Conservation (phyloP, 305 asterid genomes). For the Euphrasia arctica region DNA sequence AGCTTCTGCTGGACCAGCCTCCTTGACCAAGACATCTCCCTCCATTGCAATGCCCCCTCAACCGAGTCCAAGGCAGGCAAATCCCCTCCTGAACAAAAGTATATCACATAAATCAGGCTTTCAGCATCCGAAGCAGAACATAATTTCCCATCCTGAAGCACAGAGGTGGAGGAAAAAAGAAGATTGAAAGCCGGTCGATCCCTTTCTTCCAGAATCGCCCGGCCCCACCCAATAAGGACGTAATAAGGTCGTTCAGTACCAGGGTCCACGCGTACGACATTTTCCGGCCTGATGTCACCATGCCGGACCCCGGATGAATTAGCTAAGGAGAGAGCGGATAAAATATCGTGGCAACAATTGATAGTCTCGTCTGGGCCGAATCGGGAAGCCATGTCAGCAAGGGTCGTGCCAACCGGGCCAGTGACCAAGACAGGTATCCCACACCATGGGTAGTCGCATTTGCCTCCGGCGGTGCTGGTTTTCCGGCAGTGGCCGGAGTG, state of each 20-base stretch:
- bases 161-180: conserved; percentile 90
- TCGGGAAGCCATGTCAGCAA: conserved; percentile 70
- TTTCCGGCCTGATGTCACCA: conserved; percentile 90
- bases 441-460: conserved; percentile 78
- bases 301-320: conserved; percentile 83
- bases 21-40: conserved; percentile 91
- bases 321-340: conserved; percentile 72
- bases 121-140: conserved; percentile 99
- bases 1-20: conserved; percentile 91
- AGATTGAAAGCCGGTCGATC: conserved; percentile 90
- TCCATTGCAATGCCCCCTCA: conserved; percentile 94
- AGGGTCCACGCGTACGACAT: conserved; percentile 56
- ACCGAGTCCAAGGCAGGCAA: conserved; percentile 87
- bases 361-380: conserved; percentile 72
- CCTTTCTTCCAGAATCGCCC: conserved; percentile 88
- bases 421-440: conserved; percentile 81
- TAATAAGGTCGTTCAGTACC: conserved; percentile 52
- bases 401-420: conserved; percentile 77
- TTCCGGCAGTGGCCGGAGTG: conserved; percentile 77
- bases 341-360: conserved; percentile 88
- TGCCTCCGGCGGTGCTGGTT: conserved; percentile 54
- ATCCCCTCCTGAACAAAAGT: conserved; percentile 65
- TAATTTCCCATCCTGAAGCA: conserved; percentile 89
- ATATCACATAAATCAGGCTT: conserved; percentile 82
- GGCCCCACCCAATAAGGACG: conserved; percentile 95